Evolutionary conservation across 2,329 filamentous ascomycete genomes (phyloP).

Genomic region (Colletotrichum tofieldiae): DNA sequence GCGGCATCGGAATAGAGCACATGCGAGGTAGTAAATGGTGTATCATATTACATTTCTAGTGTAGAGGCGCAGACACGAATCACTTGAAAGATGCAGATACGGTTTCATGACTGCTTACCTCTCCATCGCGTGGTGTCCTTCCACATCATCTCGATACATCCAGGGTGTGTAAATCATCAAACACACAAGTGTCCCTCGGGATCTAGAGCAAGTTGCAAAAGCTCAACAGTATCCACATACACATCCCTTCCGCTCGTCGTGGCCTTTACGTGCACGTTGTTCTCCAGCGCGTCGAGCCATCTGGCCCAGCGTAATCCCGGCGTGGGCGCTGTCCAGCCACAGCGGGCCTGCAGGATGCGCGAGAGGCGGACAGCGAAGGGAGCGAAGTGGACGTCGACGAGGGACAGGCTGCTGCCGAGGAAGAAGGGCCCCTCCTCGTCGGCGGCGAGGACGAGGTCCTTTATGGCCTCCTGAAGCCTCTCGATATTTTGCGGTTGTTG

Average conservation of each 20-base stretch:
- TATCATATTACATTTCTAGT: background rate
- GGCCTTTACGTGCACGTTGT: constrained; percentile 72
- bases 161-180: background rate
- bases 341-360: constrained; percentile 76
- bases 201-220: constrained; percentile 51
- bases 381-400: constrained; percentile 83
- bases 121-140: background rate
- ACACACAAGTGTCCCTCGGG: constrained; percentile 18
- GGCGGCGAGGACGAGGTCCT: constrained; percentile 63
- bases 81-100: background rate
- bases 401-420: constrained; percentile 63
- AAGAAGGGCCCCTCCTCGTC: constrained; percentile 79
- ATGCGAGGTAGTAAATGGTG: background rate
- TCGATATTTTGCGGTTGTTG: constrained; percentile 73
- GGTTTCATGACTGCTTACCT: background rate
- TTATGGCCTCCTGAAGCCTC: constrained; percentile 77
- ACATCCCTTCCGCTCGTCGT: constrained; percentile 76
- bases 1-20: background rate
- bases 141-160: too few relatives aligned
- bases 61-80: background rate
- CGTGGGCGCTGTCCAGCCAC: constrained; percentile 77
- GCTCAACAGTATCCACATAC: constrained; percentile 72
- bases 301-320: constrained; percentile 74
- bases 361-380: constrained; percentile 81
- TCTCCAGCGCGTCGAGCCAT: constrained; percentile 81